A percentile compares a stretch with the other conserved stretches of the same genome.
Conservation (phyloP, 768 basidiomycete species). For the Termitomyces sp. region DNA sequence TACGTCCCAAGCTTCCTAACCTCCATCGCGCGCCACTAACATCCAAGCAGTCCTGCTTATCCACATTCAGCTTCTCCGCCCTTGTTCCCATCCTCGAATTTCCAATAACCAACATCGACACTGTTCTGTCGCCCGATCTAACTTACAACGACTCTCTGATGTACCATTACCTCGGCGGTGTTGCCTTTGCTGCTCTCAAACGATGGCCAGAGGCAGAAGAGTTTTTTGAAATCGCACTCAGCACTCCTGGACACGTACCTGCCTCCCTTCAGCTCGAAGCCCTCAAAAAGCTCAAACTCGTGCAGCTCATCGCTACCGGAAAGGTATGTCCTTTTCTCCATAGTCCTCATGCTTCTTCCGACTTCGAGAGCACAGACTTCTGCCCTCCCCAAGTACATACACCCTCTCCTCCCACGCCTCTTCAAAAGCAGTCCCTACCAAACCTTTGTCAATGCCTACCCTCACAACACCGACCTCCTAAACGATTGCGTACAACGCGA, state of each 20-base stretch:
- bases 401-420: constrained; percentile 47
- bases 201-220: constrained; percentile 68
- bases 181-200: constrained; percentile 59
- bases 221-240: constrained; percentile 75
- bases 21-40: not conserved
- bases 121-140: constrained; percentile 50
- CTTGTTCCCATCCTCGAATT: constrained; percentile 56
- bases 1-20: constrained; percentile 22
- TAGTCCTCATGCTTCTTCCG: not conserved
- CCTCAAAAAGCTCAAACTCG: constrained; percentile 73
- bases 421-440: constrained; percentile 67
- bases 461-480: constrained; percentile 43
- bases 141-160: constrained; percentile 72
- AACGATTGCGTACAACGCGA: constrained; percentile 50
- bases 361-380: constrained; percentile 24
- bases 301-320: constrained; percentile 75
- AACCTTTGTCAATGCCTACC: constrained; percentile 60
- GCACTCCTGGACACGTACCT: constrained; percentile 49
- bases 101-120: constrained; percentile 65
- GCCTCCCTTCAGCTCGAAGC: constrained; percentile 81
- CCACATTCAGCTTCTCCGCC: constrained; percentile 42
- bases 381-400: constrained; percentile 70
- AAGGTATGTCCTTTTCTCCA: constrained; percentile 38
- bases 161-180: constrained; percentile 83
- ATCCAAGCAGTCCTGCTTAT: constrained; percentile 47